Evolutionary conservation across 257 asterid species (phyloP).

Genomic region (Asclepias syriaca): DNA sequence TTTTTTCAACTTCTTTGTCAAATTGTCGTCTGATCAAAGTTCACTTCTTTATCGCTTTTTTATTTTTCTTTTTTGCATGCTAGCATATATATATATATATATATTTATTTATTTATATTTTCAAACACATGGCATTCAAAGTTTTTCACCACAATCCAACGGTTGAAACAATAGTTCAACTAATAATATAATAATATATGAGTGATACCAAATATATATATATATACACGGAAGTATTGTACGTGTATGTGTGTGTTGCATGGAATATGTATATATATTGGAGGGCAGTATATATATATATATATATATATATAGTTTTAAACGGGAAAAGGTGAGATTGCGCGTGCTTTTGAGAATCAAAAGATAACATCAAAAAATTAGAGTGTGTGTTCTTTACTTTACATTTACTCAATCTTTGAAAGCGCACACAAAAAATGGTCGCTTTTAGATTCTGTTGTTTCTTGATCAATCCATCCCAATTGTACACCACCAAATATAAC

Average conservation of each 20-base stretch:
- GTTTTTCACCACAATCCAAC: too few relatives aligned
- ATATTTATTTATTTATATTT: too few relatives aligned
- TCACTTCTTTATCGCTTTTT: neutral
- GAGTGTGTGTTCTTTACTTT: slow-evolving; percentile 21
- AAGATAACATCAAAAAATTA: slow-evolving; percentile 14
- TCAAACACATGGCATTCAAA: too few relatives aligned
- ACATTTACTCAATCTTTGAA: slow-evolving; percentile 28
- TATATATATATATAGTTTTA: neutral
- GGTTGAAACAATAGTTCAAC: too few relatives aligned
- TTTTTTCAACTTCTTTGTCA: neutral
- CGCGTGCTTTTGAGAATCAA: slow-evolving; percentile 36
- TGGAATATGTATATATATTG: too few relatives aligned
- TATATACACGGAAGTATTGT: too few relatives aligned
- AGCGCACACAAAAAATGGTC: neutral
- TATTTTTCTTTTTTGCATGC: neutral
- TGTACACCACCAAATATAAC: neutral
- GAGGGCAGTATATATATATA: too few relatives aligned
- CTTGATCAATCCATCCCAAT: neutral
- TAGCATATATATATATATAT: too few relatives aligned
- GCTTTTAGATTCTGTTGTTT: neutral
- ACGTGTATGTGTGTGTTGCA: too few relatives aligned
- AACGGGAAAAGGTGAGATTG: slow-evolving; percentile 23
- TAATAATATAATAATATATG: too few relatives aligned
- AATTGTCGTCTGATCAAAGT: neutral
- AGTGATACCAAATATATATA: too few relatives aligned